Percentiles rank a stretch among this genome's conserved stretches.
Evolutionary conservation across 208 protist genomes (phyloP).

Genomic region (Tritrichomonas foetus): DNA sequence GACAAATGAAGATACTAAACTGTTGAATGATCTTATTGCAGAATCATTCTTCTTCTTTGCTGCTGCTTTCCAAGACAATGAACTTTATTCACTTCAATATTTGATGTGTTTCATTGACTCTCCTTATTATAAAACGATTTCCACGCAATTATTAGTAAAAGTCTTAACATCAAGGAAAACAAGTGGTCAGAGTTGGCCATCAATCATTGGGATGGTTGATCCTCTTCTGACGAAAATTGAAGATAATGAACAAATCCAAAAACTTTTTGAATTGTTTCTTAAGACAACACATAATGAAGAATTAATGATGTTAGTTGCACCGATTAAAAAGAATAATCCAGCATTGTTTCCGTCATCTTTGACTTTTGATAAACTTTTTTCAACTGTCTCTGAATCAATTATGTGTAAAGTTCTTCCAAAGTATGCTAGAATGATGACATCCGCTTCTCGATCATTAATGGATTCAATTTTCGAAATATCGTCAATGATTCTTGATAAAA

Average conservation of each 20-base stretch:
- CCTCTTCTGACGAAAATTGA: neutral
- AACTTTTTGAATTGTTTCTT: neutral
- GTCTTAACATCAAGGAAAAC: neutral
- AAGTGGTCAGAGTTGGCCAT: neutral
- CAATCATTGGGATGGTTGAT: neutral
- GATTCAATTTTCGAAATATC: too few relatives aligned
- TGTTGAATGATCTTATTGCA: neutral
- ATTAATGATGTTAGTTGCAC: neutral
- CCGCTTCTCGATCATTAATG: too few relatives aligned
- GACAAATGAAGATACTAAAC: neutral
- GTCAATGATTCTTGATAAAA: too few relatives aligned
- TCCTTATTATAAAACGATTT: neutral
- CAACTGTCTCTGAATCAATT: too few relatives aligned
- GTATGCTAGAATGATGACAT: too few relatives aligned
- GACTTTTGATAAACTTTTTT: neutral
- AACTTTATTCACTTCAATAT: neutral
- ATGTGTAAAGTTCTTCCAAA: too few relatives aligned
- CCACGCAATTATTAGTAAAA: neutral
- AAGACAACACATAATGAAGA: neutral
- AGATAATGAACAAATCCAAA: neutral
- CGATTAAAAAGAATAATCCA: neutral
- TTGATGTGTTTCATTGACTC: neutral
- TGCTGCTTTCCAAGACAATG: neutral
- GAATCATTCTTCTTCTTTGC: neutral
- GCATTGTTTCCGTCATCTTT: neutral